Conservation (phyloP, 352 stramenopile species). For the Globisporangium polare region DNA sequence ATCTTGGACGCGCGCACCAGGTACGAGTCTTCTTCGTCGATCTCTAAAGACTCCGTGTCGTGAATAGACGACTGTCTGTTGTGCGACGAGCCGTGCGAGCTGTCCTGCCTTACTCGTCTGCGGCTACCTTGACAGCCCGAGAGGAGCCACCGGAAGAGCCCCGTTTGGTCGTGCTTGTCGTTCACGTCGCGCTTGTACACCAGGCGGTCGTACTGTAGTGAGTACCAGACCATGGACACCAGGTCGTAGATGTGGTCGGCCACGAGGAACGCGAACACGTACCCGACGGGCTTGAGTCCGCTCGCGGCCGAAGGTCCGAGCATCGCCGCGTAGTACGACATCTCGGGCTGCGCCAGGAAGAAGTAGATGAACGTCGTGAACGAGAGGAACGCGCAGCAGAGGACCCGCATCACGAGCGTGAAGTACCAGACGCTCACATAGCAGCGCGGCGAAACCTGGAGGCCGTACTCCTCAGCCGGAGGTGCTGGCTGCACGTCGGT, state of each 20-base stretch:
- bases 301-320: background rate
- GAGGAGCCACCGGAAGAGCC: background rate
- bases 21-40: background rate
- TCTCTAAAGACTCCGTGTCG: background rate
- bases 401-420: background rate
- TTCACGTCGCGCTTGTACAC: background rate
- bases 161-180: background rate
- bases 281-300: conserved; percentile 2
- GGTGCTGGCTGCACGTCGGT: background rate
- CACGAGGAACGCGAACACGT: background rate
- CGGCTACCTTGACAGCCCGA: background rate
- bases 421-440: conserved; percentile 5
- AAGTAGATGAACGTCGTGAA: conserved; percentile 2
- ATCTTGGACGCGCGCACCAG: background rate
- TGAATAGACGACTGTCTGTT: background rate
- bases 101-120: background rate
- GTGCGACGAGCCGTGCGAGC: background rate
- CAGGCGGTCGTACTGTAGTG: background rate
- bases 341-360: background rate
- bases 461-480: background rate
- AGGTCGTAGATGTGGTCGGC: background rate
- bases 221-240: background rate
- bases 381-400: background rate
- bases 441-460: conserved; percentile 3
- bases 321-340: conserved; percentile 8